Base-by-base conservation (phyloP, 306 rosid genomes). In the Geum urbanum region DNA sequence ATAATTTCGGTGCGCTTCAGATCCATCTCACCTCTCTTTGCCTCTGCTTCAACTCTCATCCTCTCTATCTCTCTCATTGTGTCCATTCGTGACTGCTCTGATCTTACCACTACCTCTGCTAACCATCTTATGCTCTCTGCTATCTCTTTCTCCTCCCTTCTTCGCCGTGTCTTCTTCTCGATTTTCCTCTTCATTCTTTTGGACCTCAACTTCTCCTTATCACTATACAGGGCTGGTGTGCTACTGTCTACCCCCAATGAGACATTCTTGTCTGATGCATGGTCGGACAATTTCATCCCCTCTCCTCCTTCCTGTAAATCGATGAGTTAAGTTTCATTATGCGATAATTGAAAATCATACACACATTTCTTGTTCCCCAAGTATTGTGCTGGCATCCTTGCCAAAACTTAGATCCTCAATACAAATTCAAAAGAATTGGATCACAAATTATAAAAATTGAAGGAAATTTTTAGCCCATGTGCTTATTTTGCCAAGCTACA, bases 11-110 rank as follows among this genome's bases (percentile, higher is more conserved):
- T 89, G 57, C 97, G 72, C 76, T 91, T 94, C 7, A 94, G 90
- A 71, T 94, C 99, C 91, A 89, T 85, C 72, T 94, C 99, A 3
- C 89, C 97, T 73, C 96, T 69, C 84, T 91, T 94, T 1, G 96
- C 91, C 79, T 94, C 99, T 5, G 99, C 97, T 74, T 94, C 99
- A 19, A 79, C 91, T 68, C 99, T 79, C 97, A 94, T 94, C 80
- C 70, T 88, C 79, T 94, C 99, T 1, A 94, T 94, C 74, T 94
- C 99, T 41, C 90, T 88, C 86, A 87, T 84, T 61, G 88, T 86
- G 5, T 94, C 99, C 92, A 89, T 88, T 78, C 99, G 74, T 8
- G 89, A 84, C 72, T 91, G 91, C 48, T 94, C 99, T 45, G 99
- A 87, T 51, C 92, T 84, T 54, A 89, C 83, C 18, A 91, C 97